Conservation (phyloP, 306 rosid genomes). For the Pyrus bretschneideri region DNA sequence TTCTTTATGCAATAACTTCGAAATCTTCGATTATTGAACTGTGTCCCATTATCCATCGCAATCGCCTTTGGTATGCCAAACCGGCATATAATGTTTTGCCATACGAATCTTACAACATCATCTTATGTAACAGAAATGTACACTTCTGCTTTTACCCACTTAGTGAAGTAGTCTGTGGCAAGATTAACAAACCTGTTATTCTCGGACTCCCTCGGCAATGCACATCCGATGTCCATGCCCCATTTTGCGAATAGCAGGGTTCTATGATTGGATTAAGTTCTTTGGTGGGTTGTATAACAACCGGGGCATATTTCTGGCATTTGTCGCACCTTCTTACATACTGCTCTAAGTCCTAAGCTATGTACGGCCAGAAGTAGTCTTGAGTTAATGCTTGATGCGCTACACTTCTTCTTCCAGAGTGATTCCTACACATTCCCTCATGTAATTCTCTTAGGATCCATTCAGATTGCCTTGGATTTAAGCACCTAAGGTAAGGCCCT, state of each 20-base stretch:
- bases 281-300: neutral
- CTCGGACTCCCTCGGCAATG: rapidly evolving
- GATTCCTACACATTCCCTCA: neutral
- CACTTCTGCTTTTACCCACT: neutral
- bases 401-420: neutral
- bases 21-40: neutral
- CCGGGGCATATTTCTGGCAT: rapidly evolving
- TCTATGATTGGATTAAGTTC: rapidly evolving
- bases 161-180: neutral
- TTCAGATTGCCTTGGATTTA: rapidly evolving
- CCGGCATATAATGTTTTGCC: rapidly evolving
- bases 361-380: neutral
- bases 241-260: neutral
- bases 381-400: neutral
- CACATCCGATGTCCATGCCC: neutral
- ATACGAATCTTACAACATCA: neutral
- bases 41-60: neutral
- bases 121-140: rapidly evolving
- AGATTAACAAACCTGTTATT: neutral
- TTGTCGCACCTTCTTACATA: neutral
- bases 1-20: too few relatives aligned
- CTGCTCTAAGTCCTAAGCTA: too few relatives aligned
- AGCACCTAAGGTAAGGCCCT: neutral
- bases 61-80: neutral
- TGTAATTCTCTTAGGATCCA: neutral